phyloP scores from a whole-genome alignment of 176 grass and related monocot species.

The Zea luxurians region DNA sequence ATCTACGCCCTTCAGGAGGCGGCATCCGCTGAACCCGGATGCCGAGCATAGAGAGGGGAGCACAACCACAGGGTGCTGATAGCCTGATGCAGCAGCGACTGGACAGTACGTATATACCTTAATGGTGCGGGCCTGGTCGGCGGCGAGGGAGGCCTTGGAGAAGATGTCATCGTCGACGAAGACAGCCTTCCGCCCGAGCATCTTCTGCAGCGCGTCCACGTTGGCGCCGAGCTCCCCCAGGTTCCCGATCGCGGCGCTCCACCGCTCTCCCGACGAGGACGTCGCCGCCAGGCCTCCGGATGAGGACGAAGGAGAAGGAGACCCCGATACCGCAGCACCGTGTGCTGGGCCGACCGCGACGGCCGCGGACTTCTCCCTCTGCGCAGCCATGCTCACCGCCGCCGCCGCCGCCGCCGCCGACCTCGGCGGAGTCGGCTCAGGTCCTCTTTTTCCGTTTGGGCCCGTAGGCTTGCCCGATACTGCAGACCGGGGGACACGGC shows the following conservation, averaged over 20 bases:
- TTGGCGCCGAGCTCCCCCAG: conserved; percentile 69
- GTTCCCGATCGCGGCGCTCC: conserved; percentile 75
- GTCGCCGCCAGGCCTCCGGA: background rate
- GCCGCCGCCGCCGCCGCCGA: conserved; percentile 8
- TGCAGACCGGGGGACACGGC: background rate
- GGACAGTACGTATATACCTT: conserved; percentile 44
- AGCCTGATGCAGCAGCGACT: background rate
- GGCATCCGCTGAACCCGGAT: background rate
- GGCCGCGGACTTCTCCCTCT: conserved; percentile 35
- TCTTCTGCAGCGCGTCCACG: conserved; percentile 78
- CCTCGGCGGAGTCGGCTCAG: background rate
- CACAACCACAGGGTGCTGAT: background rate
- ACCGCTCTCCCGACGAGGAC: conserved; percentile 50
- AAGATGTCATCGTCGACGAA: conserved; percentile 92
- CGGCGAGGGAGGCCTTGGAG: conserved; percentile 76
- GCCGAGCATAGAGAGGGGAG: background rate
- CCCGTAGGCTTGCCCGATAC: background rate
- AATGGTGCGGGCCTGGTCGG: conserved; percentile 84
- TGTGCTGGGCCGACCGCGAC: background rate
- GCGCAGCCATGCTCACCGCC: conserved; percentile 32
- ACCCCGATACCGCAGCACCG: background rate
- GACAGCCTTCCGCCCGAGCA: conserved; percentile 71
- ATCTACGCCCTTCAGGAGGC: background rate
- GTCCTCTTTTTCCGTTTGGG: background rate
- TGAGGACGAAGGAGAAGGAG: conserved; percentile 1